Conservation (phyloP, 2,329 filamentous ascomycete species). For the Colletotrichum australisinense region DNA sequence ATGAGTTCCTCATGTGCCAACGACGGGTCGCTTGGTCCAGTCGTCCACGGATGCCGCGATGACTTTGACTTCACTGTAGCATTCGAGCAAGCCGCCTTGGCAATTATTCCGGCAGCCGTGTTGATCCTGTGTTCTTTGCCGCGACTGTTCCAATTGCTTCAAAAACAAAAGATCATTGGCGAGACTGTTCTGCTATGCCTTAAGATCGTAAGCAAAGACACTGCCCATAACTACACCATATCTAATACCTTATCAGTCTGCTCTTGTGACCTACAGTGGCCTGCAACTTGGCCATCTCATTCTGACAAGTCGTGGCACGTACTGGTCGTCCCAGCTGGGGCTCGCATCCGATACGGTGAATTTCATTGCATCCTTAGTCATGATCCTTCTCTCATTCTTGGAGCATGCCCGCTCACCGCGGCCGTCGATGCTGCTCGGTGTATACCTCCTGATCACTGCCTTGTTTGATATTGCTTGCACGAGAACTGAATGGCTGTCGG, state of each 20-base stretch:
- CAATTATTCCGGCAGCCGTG: conserved; percentile 52
- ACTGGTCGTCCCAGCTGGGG: conserved; percentile 9
- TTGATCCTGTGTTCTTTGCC: conserved; percentile 50
- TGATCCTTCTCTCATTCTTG: conserved; percentile 43
- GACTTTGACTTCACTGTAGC: conserved; percentile 63
- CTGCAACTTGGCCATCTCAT: conserved; percentile 8
- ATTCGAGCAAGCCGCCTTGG: conserved; percentile 61
- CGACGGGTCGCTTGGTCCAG: conserved; percentile 55
- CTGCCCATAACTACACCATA: not conserved
- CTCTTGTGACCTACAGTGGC: conserved; percentile 5
- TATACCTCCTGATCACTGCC: conserved; percentile 10
- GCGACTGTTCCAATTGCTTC: conserved; percentile 45
- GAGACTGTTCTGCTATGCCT: conserved; percentile 47
- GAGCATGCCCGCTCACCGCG: conserved; percentile 45
- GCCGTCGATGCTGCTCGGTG: conserved; percentile 30
- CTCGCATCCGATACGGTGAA: conserved; percentile 42
- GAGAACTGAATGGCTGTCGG: conserved; percentile 18
- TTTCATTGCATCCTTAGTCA: conserved; percentile 41
- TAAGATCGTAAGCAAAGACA: conserved; percentile 11
- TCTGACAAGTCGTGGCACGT: conserved; percentile 1
- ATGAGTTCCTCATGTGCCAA: conserved; percentile 35
- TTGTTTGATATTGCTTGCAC: conserved; percentile 3
- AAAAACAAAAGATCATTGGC: conserved; percentile 47
- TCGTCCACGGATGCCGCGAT: conserved; percentile 56
- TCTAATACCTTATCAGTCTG: not conserved